Evolutionary conservation across 1,284 basidiomycete species (phyloP).

Genomic region (Leccinum pallidistipes): DNA sequence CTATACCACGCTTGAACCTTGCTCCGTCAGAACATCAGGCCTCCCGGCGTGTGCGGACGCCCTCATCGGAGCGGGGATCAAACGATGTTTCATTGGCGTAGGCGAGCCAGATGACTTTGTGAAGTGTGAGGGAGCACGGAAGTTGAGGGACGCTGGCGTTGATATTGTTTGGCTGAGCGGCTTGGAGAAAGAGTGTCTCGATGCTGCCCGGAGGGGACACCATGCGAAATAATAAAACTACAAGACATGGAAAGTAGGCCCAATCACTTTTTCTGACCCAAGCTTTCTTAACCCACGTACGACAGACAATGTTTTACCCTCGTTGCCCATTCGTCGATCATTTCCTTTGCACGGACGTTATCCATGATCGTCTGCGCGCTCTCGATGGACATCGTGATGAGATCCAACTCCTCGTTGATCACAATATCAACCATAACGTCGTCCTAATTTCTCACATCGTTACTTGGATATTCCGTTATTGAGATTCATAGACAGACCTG

Average conservation of each 20-base stretch:
- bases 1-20: slow-evolving; percentile 95
- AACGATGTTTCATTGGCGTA: slow-evolving; percentile 86
- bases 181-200: slow-evolving; percentile 75
- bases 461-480: neutral
- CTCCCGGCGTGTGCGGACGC: slow-evolving; percentile 86
- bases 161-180: slow-evolving; percentile 75
- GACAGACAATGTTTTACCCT: slow-evolving; percentile 34
- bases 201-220: slow-evolving; percentile 66
- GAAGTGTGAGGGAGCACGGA: slow-evolving; percentile 83
- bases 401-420: slow-evolving; percentile 32
- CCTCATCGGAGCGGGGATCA: slow-evolving; percentile 72
- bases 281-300: slow-evolving; percentile 3
- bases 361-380: slow-evolving; percentile 35
- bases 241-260: slow-evolving; percentile 4
- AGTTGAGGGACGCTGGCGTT: slow-evolving; percentile 74
- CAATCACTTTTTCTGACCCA: neutral
- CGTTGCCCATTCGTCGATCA: slow-evolving; percentile 35
- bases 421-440: slow-evolving; percentile 47
- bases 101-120: slow-evolving; percentile 94
- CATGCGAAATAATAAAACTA: neutral
- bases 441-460: slow-evolving; percentile 32
- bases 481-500: slow-evolving; percentile 20
- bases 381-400: slow-evolving; percentile 45
- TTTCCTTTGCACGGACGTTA: slow-evolving; percentile 28
- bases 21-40: slow-evolving; percentile 69